Conservation (phyloP, 192 early-diverging fungal species). For the Oehlia diaphana region DNA sequence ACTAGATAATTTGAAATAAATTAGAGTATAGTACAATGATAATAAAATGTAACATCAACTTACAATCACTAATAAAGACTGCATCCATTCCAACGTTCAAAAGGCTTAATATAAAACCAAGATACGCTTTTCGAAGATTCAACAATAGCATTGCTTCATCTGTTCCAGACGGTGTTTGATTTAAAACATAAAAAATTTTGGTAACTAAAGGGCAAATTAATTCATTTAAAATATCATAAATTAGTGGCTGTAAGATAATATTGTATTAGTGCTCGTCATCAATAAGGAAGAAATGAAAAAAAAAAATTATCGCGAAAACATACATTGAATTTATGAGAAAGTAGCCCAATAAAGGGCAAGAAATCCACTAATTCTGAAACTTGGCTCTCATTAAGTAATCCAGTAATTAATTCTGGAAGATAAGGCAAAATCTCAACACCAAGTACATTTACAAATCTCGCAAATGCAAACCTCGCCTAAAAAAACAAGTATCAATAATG, state of each 20-base stretch:
- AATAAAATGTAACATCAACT: conserved; percentile 38
- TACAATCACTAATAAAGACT: conserved; percentile 73
- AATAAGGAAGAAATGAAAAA: conserved; percentile 25
- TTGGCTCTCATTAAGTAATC: conserved; percentile 71
- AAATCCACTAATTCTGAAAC: conserved; percentile 83
- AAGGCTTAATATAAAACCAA: conserved; percentile 74
- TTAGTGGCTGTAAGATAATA: conserved; percentile 45
- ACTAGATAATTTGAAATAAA: conserved; percentile 44
- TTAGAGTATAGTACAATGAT: conserved; percentile 29
- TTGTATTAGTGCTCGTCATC: neutral
- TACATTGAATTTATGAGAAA: conserved; percentile 92
- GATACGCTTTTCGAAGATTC: conserved; percentile 80
- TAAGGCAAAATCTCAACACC: conserved; percentile 82
- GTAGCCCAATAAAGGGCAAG: conserved; percentile 77
- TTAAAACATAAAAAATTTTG: conserved; percentile 82
- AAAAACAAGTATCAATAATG: neutral
- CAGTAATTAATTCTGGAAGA: conserved; percentile 74
- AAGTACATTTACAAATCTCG: conserved; percentile 84
- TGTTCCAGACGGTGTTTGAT: conserved; percentile 80
- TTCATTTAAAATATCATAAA: conserved; percentile 69
- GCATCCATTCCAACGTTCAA: conserved; percentile 81
- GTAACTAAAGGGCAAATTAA: conserved; percentile 78
- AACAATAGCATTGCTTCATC: conserved; percentile 79
- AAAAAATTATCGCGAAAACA: conserved; percentile 32
- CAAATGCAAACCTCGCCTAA: conserved; percentile 69